Percentiles rank a stretch among this genome's conserved stretches.
phyloP scores from a whole-genome alignment of 805 yeast genomes.

The Saccharomycopsis javanensis region DNA sequence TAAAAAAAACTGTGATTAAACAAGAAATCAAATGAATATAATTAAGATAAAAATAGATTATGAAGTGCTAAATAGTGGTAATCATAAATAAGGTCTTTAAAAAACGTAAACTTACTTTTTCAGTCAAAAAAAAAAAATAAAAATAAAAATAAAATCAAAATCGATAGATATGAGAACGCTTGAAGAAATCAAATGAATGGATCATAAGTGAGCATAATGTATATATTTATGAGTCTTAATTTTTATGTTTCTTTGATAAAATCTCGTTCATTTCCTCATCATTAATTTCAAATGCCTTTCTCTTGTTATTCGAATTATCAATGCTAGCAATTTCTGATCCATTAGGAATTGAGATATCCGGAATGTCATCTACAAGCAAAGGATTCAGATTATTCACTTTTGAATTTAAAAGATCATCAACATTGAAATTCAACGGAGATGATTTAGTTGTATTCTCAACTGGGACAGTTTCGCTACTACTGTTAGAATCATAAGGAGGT shows the following conservation, averaged over 20 bases:
- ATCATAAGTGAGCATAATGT: too few species aligned
- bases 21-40: too few species aligned
- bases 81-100: background rate
- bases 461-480: slow-evolving; percentile 5
- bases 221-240: background rate
- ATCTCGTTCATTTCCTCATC: background rate
- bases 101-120: background rate
- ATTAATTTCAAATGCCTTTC: background rate
- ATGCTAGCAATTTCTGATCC: background rate
- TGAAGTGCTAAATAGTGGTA: background rate
- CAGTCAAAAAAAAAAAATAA: background rate
- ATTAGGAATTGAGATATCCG: background rate
- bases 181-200: too few species aligned
- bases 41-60: too few species aligned
- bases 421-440: slow-evolving; percentile 9
- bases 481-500: slow-evolving; percentile 8
- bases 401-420: slow-evolving; percentile 14
- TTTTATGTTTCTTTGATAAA: background rate
- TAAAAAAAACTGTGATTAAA: background rate
- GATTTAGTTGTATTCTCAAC: background rate
- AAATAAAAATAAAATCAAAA: background rate
- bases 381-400: background rate
- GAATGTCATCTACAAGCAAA: background rate
- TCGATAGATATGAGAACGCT: background rate
- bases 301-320: background rate